Base-by-base conservation (phyloP, 2,329 filamentous ascomycete genomes). In the Neophaeococcomyces mojaviensis region DNA sequence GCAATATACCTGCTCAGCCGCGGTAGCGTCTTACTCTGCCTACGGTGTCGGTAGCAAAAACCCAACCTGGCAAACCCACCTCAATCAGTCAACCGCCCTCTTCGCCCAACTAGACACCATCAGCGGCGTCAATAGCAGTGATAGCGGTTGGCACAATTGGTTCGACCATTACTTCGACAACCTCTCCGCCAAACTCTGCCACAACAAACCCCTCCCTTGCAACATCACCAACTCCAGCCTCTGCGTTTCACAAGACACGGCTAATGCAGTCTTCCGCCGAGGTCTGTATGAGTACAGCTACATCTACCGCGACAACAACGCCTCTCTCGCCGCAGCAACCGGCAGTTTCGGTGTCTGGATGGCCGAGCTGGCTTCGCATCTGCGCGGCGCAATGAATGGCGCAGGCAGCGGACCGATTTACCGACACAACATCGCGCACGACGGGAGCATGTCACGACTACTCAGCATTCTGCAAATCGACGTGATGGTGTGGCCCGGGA, bases 151-250 rank as follows among this genome's bases (percentile, higher is more conserved):
- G 69, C 85, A 90, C 40, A 48, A 48, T 24, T 57, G 56, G 53
- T 82, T 84, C 56, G 87, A 92, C 59, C 86, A 88, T 63, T 92
- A 92, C 67, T 92, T 82, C 57, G 87, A 92, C 61, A 92, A 88
- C 58, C 73, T 92, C 1, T 88, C 84, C 0, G 82, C 86, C 0
- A 75, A 86, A 0, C 82, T 88, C 59, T 92, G 86, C 61, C 86
- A 92, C 59, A 68, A 64, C 15, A 86, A 84, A 57, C 77, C 84
- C 0, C 68, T 89, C 0, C 86, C 86, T 0, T 90, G 86, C 66
- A 78, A 75, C 51, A 52, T 56, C 38, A 63, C 47, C 65, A 64
- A 52, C 44, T 72, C 72, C 50, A 71, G 74, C 44, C 66, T 63
- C 0, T 90, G 86, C 59, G 68, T 89, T 33, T 75, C 75, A 2